Evolutionary conservation across 257 asterid genomes (phyloP).

Genomic region (Paraleonurus japonicus): DNA sequence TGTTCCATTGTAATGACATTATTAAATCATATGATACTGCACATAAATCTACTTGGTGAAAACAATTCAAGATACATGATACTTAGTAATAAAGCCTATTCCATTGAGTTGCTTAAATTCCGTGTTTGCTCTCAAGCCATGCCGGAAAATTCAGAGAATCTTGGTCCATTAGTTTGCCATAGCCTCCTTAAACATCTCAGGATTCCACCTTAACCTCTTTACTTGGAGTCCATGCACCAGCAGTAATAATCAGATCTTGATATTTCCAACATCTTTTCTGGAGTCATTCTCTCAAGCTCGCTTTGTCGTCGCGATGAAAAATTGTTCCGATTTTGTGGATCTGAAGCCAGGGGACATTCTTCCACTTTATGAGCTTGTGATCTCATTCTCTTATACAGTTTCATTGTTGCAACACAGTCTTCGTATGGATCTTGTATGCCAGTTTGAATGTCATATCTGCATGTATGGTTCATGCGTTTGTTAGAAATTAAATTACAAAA

Average conservation of each 20-base stretch:
- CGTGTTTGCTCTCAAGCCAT: neutral
- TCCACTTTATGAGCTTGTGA: conserved; percentile 57
- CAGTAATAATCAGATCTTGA: conserved; percentile 86
- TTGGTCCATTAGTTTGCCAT: neutral
- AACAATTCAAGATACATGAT: neutral
- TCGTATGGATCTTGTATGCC: conserved; percentile 88
- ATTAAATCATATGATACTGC: conserved; percentile 12
- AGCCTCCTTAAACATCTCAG: conserved; percentile 9
- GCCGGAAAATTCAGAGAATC: neutral
- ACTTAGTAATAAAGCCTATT: conserved; percentile 5
- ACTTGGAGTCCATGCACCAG: conserved; percentile 79
- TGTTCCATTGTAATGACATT: neutral
- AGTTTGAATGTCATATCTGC: conserved; percentile 76
- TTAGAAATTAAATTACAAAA: neutral
- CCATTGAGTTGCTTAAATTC: neutral
- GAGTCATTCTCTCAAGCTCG: conserved; percentile 83
- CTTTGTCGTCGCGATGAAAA: conserved; percentile 68
- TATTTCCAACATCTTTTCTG: conserved; percentile 64
- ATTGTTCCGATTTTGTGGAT: conserved; percentile 68
- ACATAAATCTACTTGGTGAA: neutral
- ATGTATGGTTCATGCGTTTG: neutral
- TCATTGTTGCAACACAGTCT: conserved; percentile 79
- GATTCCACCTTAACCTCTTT: neutral
- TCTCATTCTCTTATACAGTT: conserved; percentile 78
- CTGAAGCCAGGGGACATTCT: conserved; percentile 62